Conservation (phyloP, 352 stramenopile species). For the Phytophthora ohioensis region DNA sequence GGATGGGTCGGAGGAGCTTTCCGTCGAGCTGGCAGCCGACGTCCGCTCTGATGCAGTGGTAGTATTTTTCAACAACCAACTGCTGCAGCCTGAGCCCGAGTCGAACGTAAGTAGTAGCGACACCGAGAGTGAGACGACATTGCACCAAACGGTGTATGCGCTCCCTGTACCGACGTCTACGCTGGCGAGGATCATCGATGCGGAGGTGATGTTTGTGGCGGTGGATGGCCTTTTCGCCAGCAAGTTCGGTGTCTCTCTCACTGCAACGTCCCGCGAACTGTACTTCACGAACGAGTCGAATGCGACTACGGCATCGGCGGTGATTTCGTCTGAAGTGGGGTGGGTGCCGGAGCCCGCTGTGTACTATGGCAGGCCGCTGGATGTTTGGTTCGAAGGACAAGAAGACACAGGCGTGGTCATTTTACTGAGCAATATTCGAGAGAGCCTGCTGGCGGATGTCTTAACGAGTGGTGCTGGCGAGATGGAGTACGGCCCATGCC, state of each 20-base stretch:
- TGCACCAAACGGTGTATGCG: slow-evolving; percentile 3
- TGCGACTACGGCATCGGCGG: slow-evolving; percentile 12
- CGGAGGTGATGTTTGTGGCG: slow-evolving; percentile 26
- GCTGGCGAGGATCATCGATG: slow-evolving; percentile 9
- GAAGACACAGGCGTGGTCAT: slow-evolving; percentile 18
- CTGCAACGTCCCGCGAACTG: slow-evolving; percentile 27
- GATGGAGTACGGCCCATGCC: slow-evolving; percentile 16
- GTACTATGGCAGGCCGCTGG: slow-evolving; percentile 18
- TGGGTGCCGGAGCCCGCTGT: slow-evolving; percentile 19
- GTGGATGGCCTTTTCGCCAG: slow-evolving; percentile 5
- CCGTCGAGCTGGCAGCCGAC: slow-evolving; percentile 5
- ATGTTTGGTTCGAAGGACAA: slow-evolving; percentile 26
- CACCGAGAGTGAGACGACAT: slow-evolving; percentile 6
- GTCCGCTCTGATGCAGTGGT: slow-evolving; percentile 4
- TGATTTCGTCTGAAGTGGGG: slow-evolving; percentile 21
- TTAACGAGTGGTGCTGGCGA: neutral
- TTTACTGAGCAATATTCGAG: slow-evolving; percentile 10
- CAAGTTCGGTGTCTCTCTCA: slow-evolving; percentile 24
- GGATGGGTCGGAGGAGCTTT: slow-evolving; percentile 35
- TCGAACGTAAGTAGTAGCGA: neutral
- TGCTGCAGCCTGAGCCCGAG: slow-evolving; percentile 1
- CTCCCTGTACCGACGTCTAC: slow-evolving; percentile 18
- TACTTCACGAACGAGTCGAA: slow-evolving; percentile 22
- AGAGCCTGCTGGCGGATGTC: slow-evolving; percentile 9
- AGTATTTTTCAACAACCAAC: slow-evolving; percentile 30